These are phyloP conservation scores for Podaxis pistillaris DNA, from an alignment of 768 basidiomycete genomes.

Conservation along the genomic window DNA sequence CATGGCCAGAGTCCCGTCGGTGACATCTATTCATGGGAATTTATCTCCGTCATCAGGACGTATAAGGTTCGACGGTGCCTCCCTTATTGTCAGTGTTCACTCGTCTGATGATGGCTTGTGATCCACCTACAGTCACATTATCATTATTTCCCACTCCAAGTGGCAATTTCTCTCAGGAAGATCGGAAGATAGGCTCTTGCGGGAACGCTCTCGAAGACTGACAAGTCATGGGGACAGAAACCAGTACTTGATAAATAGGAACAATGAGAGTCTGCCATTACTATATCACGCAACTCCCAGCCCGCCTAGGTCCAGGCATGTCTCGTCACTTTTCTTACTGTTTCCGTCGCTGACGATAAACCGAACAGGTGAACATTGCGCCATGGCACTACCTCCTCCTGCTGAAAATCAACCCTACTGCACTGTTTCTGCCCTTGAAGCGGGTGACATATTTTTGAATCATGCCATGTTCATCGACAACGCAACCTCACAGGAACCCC, in stretches of 20 bases:
- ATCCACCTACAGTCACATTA: not conserved
- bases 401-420: slow-evolving; percentile 45
- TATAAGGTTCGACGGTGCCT: no score
- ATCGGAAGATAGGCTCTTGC: not conserved
- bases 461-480: slow-evolving; percentile 37
- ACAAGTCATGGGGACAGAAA: not conserved
- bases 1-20: no score
- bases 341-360: not conserved
- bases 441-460: slow-evolving; percentile 40
- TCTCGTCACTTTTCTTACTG: no score
- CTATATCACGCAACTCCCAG: no score
- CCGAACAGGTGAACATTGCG: not conserved
- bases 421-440: slow-evolving; percentile 54
- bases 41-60: no score
- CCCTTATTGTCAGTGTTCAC: no score
- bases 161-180: not conserved
- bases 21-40: no score
- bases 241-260: no score
- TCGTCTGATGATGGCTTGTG: not conserved
- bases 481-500: slow-evolving; percentile 25
- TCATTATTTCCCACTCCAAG: not conserved
- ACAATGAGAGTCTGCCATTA: no score
- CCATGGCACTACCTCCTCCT: slow-evolving; percentile 38
- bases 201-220: not conserved
- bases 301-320: no score